Conservation (phyloP, 2,329 filamentous ascomycete genomes). For the Ascochyta rabiei region DNA sequence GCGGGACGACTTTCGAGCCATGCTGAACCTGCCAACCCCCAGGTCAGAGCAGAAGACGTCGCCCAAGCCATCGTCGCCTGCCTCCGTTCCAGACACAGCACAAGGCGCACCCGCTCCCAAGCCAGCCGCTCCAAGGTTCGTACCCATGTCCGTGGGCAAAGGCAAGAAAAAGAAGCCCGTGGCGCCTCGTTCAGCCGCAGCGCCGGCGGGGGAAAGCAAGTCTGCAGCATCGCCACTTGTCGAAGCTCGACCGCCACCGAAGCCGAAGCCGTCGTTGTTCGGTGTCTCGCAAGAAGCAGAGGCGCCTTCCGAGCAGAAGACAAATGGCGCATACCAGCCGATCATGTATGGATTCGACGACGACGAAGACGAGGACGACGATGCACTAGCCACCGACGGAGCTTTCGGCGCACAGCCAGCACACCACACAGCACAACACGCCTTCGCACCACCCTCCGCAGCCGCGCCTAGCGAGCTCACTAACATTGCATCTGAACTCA, state of each 20-base stretch:
- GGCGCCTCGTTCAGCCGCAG: slow-evolving; percentile 14
- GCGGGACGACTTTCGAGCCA: slow-evolving; percentile 40
- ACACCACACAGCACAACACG: slow-evolving; percentile 11
- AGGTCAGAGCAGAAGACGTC: slow-evolving; percentile 44
- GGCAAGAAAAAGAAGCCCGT: slow-evolving; percentile 60
- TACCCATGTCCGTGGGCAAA: slow-evolving; percentile 81
- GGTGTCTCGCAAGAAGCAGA: slow-evolving; percentile 60
- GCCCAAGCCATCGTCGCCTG: neutral
- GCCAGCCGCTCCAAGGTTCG: slow-evolving; percentile 81
- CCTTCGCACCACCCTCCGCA: slow-evolving; percentile 12
- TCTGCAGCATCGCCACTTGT: slow-evolving; percentile 10
- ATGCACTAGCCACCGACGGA: slow-evolving; percentile 20
- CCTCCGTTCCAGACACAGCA: slow-evolving; percentile 53
- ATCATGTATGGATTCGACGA: slow-evolving; percentile 40
- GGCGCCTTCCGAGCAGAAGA: slow-evolving; percentile 22
- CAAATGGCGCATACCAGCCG: slow-evolving; percentile 46
- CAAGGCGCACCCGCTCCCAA: slow-evolving; percentile 65
- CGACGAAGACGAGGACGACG: slow-evolving; percentile 25
- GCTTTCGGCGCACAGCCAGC: slow-evolving; percentile 1
- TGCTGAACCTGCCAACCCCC: slow-evolving; percentile 43
- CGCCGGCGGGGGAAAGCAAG: slow-evolving; percentile 2
- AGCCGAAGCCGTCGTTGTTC: slow-evolving; percentile 73
- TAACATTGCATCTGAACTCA: slow-evolving; percentile 75
- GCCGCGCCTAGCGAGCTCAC: slow-evolving; percentile 63
- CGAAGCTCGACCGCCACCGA: slow-evolving; percentile 43